Evolutionary conservation across 345 rosid species (phyloP), one percentile per base, ranked within the genome.

Genomic region (Hirschfeldia incana): DNA sequence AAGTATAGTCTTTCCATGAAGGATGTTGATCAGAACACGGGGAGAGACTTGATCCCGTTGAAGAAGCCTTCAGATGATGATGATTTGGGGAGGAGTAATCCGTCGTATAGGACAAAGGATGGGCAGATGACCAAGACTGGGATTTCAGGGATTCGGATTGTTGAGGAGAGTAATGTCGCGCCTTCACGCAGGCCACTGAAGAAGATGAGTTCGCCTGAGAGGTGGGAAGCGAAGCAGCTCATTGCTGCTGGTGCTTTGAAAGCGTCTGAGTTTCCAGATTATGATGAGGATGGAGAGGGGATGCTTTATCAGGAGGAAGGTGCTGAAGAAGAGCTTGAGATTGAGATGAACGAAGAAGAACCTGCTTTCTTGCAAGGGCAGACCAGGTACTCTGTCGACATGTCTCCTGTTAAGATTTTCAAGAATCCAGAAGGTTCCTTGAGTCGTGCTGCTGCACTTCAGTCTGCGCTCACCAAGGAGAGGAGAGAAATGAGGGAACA

Each of bases 341-440:
- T 92, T 78, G 98, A 91, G 89, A 42, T 92, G 85, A 94, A 94
- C 29, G 97, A 92, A 67, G 97, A 91, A 37, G 95, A 91, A 76
- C 98, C 95, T 36, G 90, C 91, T 11, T 92, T 92, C 79, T 85
- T 94, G 81, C 87, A 87, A 51, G 97, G 97, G 65, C 91, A 92
- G 73, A 89, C 92, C 12, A 83, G 92, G 83, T 82, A 85, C 65
- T 83, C 93, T 49, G 88, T 83, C 36, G 97, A 94, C 68, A 84
- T 92, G 91, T 91, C 97, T 15, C 97, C 95, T 0, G 95, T 94
- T 68, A 94, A 92, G 88, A 92, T 94, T 13, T 92, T 91, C 51
- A 94, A 92, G 85, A 91, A 94, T 79, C 98, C 97, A 0, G 95
- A 92, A 84, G 98, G 97, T 3, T 94, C 98, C 13, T 83, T 92